Evolutionary conservation across 208 protist genomes (phyloP).

Genomic region (Tritrichomonas foetus): DNA sequence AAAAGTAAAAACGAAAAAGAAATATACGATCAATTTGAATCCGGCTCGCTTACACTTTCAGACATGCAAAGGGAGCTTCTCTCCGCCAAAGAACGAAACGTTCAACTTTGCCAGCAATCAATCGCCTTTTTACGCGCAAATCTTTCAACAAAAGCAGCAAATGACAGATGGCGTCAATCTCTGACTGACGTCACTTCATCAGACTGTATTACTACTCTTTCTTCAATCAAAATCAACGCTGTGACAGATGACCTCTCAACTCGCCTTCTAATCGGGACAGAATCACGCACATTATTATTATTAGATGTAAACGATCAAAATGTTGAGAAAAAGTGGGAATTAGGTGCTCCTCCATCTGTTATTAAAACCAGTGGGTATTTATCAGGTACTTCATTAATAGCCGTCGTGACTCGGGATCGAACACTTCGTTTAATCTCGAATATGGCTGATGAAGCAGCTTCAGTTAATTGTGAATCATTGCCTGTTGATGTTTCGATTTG

Average conservation of each 20-base stretch:
- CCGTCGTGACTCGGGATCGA: not conserved
- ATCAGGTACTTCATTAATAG: not conserved
- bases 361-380: not conserved
- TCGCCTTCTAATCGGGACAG: not conserved
- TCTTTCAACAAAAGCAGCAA: not conserved
- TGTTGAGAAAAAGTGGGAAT: constrained; percentile 5
- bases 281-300: constrained; percentile 20
- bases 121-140: not conserved
- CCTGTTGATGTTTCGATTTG: not conserved
- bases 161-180: not conserved
- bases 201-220: not conserved
- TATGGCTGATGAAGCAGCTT: not conserved
- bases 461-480: not conserved
- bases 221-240: not conserved
- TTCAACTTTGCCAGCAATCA: not conserved
- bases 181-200: not conserved
- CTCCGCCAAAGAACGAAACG: not conserved
- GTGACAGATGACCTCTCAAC: not conserved
- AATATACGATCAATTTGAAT: not conserved
- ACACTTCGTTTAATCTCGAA: not conserved
- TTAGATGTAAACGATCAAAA: not conserved
- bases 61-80: not conserved
- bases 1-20: not conserved
- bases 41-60: not conserved
- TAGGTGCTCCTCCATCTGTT: not conserved